phyloP scores from a whole-genome alignment of 1,284 basidiomycete genomes.

The Irpex sp. region DNA sequence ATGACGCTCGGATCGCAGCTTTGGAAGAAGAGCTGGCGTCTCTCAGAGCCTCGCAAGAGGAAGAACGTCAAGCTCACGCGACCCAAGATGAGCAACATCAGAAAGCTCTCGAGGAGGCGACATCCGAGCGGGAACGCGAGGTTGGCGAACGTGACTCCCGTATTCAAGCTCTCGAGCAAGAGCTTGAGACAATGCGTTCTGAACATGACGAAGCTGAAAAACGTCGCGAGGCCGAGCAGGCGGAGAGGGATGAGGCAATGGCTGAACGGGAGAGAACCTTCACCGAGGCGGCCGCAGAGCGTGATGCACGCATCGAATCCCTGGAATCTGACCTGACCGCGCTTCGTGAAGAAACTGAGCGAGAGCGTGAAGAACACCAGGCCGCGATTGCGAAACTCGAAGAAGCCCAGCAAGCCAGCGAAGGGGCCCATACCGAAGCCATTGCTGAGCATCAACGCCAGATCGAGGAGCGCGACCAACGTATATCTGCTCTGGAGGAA shows the following conservation, averaged over 20 bases:
- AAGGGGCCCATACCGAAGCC: background rate
- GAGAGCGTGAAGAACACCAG: background rate
- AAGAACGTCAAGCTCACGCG: background rate
- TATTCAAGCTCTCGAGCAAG: background rate
- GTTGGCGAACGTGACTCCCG: background rate
- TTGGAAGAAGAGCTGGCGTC: conserved; percentile 3
- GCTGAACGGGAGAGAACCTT: conserved; percentile 1
- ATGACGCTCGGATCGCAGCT: background rate
- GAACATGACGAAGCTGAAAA: background rate
- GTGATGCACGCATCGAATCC: background rate
- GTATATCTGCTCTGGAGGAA: conserved; percentile 4
- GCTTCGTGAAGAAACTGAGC: background rate
- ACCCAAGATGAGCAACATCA: background rate
- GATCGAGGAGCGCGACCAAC: background rate
- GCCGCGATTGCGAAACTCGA: background rate
- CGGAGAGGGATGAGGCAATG: background rate
- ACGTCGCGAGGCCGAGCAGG: background rate
- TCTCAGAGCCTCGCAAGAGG: background rate
- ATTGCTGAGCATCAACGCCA: background rate
- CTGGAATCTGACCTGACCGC: background rate
- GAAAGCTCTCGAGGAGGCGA: background rate
- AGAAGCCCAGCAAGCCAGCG: background rate
- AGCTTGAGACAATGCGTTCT: background rate
- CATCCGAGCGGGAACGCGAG: background rate
- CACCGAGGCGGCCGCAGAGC: background rate